Evolutionary conservation across 352 stramenopile species (phyloP).

Genomic region (Phytophthora hybrid): DNA sequence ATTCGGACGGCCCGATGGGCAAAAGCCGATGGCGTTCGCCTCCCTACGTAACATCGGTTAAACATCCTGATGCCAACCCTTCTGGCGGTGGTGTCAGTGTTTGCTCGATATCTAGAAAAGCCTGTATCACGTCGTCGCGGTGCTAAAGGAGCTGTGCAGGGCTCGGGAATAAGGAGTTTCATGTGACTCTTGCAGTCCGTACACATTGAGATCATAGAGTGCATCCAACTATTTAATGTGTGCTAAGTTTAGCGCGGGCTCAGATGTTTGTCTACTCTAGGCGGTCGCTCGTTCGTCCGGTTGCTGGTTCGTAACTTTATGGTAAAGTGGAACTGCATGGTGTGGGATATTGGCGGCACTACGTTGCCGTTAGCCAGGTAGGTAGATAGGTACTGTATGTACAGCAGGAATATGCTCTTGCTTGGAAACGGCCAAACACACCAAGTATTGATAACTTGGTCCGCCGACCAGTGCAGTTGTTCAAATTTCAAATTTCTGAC

Average conservation of each 20-base stretch:
- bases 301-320: background rate
- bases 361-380: background rate
- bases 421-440: background rate
- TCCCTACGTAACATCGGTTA: slow-evolving; percentile 24
- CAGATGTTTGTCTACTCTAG: background rate
- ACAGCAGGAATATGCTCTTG: too few relatives aligned
- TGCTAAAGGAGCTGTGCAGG: slow-evolving; percentile 18
- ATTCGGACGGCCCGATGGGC: slow-evolving; percentile 9
- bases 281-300: background rate
- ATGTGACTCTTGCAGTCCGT: slow-evolving; percentile 11
- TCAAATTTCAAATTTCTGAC: background rate
- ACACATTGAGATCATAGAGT: background rate
- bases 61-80: slow-evolving; percentile 20
- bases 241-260: background rate
- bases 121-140: background rate
- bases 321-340: slow-evolving; percentile 1
- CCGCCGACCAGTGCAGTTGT: too few relatives aligned
- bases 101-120: background rate
- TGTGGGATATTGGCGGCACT: background rate
- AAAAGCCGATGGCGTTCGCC: slow-evolving; percentile 17
- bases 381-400: background rate
- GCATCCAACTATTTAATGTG: background rate
- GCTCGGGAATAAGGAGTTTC: slow-evolving; percentile 19
- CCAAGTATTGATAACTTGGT: background rate
- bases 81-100: slow-evolving; percentile 1